These are phyloP conservation scores for Coemansia sp. DNA, from an alignment of 192 early-diverging fungal genomes.

Conservation along the genomic window DNA sequence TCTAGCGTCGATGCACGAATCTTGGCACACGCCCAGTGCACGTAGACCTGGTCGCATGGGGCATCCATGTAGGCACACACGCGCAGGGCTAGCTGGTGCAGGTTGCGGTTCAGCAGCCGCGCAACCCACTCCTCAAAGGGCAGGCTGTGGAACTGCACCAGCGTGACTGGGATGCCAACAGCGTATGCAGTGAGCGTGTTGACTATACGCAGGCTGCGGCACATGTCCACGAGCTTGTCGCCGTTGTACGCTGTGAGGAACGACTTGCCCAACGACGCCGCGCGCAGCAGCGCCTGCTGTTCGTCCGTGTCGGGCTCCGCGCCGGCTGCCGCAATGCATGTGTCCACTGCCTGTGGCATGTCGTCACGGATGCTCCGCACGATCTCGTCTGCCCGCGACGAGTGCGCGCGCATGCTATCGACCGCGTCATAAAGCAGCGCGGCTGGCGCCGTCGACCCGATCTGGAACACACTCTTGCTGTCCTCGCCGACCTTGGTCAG, in stretches of 20 bases:
- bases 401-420: slow-evolving; percentile 64
- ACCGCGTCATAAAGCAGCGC: slow-evolving; percentile 89
- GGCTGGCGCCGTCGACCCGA: slow-evolving; percentile 90
- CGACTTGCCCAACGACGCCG: slow-evolving; percentile 91
- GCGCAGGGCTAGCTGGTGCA: slow-evolving; percentile 81
- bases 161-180: slow-evolving; percentile 89
- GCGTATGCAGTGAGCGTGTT: slow-evolving; percentile 83
- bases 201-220: slow-evolving; percentile 78
- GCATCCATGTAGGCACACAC: slow-evolving; percentile 84
- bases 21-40: slow-evolving; percentile 98
- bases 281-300: slow-evolving; percentile 78
- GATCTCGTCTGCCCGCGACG: slow-evolving; percentile 91
- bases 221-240: slow-evolving; percentile 85
- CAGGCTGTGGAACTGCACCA: slow-evolving; percentile 69
- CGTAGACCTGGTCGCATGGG: slow-evolving; percentile 74
- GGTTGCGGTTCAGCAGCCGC: slow-evolving; percentile 78
- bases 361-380: slow-evolving; percentile 83
- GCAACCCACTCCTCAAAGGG: slow-evolving; percentile 81
- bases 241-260: slow-evolving; percentile 87
- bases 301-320: slow-evolving; percentile 73
- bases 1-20: slow-evolving; percentile 77
- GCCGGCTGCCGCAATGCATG: slow-evolving; percentile 90
- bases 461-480: slow-evolving; percentile 71
- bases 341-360: slow-evolving; percentile 82
- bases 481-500: slow-evolving; percentile 70